phyloP scores from a whole-genome alignment of 306 rosid species.

The Astragalus membranaceus region DNA sequence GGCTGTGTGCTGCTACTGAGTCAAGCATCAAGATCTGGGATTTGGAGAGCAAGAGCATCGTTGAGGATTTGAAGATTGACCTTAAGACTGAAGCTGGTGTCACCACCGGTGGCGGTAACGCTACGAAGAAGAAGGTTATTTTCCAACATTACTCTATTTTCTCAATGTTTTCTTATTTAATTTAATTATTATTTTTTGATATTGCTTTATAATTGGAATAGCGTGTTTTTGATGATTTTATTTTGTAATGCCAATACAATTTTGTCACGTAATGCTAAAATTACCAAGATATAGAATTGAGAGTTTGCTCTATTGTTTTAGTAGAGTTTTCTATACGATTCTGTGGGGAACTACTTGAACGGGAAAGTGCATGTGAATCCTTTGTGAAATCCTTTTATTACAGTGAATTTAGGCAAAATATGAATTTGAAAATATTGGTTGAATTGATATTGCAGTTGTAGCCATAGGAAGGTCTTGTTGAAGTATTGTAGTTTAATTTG shows the following conservation, averaged over 20 bases:
- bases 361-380: too few species aligned
- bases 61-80: conserved; percentile 91
- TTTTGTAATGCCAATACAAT: not conserved
- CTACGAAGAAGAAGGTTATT: conserved; percentile 70
- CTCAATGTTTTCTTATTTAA: too few species aligned
- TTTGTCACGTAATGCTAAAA: not conserved
- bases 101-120: conserved; percentile 27
- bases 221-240: not conserved
- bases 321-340: not conserved
- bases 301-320: not conserved
- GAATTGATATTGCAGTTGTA: not conserved
- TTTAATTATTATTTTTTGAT: not conserved
- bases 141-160: not conserved
- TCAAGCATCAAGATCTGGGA: conserved; percentile 98
- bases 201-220: not conserved
- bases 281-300: not conserved
- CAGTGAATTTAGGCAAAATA: not conserved
- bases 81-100: conserved; percentile 71
- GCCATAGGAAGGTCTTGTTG: not conserved
- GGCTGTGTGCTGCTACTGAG: conserved; percentile 98
- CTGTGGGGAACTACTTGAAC: too few species aligned
- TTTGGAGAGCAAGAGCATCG: conserved; percentile 92
- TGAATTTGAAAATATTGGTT: rapidly evolving
- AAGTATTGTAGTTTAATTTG: too few species aligned
- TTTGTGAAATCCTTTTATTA: not conserved